Evolutionary conservation across 768 basidiomycete genomes (phyloP).

Genomic region (Naganishia kalamii): DNA sequence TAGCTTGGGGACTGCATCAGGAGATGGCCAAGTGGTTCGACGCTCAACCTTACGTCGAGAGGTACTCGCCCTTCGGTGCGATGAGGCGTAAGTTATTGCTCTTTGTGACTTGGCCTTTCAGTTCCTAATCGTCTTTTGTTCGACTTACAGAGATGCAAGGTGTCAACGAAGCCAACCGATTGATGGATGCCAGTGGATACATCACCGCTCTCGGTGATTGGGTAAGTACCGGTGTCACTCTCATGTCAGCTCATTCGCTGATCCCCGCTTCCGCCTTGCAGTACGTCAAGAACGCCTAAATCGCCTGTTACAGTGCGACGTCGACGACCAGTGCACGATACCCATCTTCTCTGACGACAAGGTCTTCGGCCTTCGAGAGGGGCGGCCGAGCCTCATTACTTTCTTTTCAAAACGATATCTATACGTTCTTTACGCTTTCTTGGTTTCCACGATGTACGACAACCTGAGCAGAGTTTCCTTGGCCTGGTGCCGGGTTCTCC

Average conservation of each 20-base stretch:
- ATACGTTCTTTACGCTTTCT: not conserved
- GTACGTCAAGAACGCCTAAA: not conserved
- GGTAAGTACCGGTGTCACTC: too few relatives aligned
- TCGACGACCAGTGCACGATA: not conserved
- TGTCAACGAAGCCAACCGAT: constrained; percentile 42
- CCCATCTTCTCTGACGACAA: not conserved
- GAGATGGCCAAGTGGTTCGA: constrained; percentile 45
- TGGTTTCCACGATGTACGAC: not conserved
- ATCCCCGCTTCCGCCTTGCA: too few relatives aligned
- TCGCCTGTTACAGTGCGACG: not conserved
- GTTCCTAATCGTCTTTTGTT: constrained; percentile 34
- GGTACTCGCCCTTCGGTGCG: constrained; percentile 43
- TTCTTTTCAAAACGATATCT: not conserved
- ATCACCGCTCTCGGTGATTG: constrained; percentile 43
- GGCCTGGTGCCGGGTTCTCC: not conserved
- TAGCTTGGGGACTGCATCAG: constrained; percentile 39
- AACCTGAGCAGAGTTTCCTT: not conserved
- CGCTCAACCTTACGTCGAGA: constrained; percentile 36
- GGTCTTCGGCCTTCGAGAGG: too few relatives aligned
- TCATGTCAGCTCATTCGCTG: too few relatives aligned
- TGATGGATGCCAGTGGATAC: constrained; percentile 41
- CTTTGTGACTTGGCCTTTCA: not conserved
- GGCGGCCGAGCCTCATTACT: too few relatives aligned
- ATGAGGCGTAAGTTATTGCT: constrained; percentile 29
- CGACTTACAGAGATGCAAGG: constrained; percentile 46